Percentiles rank a stretch among this genome's conserved stretches.
Conservation (phyloP, 495 filamentous ascomycete genomes). For the Neurospora pannonica region DNA sequence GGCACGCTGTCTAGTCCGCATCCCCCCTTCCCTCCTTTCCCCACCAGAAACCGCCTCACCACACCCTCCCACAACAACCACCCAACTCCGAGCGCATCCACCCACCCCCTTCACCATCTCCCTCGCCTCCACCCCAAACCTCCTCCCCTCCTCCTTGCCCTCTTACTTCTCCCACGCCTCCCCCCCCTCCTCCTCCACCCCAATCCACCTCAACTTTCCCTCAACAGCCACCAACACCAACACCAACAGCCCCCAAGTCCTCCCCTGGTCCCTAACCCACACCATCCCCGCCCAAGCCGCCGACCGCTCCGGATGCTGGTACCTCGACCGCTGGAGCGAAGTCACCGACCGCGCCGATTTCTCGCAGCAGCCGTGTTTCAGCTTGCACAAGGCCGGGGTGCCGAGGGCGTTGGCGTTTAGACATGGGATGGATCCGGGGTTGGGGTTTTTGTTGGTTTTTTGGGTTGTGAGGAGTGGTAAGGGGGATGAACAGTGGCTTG, state of each 20-base stretch:
- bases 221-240: background rate
- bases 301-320: conserved; percentile 2
- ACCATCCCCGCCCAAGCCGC: conserved; percentile 2
- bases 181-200: background rate
- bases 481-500: background rate
- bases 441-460: conserved; percentile 6
- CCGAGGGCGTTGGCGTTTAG: conserved; percentile 2
- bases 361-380: background rate
- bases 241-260: background rate
- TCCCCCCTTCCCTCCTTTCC: background rate
- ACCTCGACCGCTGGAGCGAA: conserved; percentile 4
- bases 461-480: background rate
- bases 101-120: background rate
- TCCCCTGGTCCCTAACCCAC: conserved; percentile 4
- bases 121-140: background rate
- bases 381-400: conserved; percentile 1
- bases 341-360: background rate
- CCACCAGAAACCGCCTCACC: background rate
- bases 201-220: background rate
- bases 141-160: background rate
- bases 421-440: background rate
- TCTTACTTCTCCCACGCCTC: background rate
- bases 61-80: background rate
- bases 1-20: conserved; percentile 3
- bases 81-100: background rate